phyloP scores from a whole-genome alignment of 2,329 filamentous ascomycete genomes.

The Trichoderma sp. region DNA sequence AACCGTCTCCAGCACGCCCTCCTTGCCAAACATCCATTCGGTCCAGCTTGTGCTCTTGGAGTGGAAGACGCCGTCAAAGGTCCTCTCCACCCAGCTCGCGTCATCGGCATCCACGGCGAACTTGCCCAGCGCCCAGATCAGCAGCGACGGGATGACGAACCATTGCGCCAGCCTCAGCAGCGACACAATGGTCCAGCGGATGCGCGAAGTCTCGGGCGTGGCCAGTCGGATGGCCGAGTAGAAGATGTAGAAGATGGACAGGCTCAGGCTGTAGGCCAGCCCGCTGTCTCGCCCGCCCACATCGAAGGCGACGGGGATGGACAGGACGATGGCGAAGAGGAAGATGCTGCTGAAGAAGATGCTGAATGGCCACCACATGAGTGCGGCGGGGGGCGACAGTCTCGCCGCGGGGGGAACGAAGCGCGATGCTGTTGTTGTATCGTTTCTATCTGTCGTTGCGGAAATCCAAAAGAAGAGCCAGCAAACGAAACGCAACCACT shows the following conservation, averaged over 20 bases:
- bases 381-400: slow-evolving; percentile 33
- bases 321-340: slow-evolving; percentile 88
- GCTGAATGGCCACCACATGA: slow-evolving; percentile 81
- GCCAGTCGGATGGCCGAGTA: slow-evolving; percentile 77
- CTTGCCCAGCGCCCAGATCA: slow-evolving; percentile 94
- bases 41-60: slow-evolving; percentile 63
- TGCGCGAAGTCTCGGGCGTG: slow-evolving; percentile 73
- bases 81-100: slow-evolving; percentile 81
- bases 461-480: not conserved
- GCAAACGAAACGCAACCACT: not conserved
- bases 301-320: slow-evolving; percentile 95
- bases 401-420: slow-evolving; percentile 24
- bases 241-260: slow-evolving; percentile 87
- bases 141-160: slow-evolving; percentile 76
- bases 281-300: slow-evolving; percentile 93
- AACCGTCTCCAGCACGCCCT: slow-evolving; percentile 75
- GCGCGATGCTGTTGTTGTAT: not conserved
- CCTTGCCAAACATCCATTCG: slow-evolving; percentile 85
- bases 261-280: slow-evolving; percentile 84
- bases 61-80: slow-evolving; percentile 64
- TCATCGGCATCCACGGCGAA: slow-evolving; percentile 93
- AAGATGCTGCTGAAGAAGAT: slow-evolving; percentile 79
- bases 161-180: slow-evolving; percentile 76
- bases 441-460: not conserved
- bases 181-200: slow-evolving; percentile 69